Evolutionary conservation across 2,329 filamentous ascomycete genomes (phyloP).

Genomic region (Ilyonectria sp.): DNA sequence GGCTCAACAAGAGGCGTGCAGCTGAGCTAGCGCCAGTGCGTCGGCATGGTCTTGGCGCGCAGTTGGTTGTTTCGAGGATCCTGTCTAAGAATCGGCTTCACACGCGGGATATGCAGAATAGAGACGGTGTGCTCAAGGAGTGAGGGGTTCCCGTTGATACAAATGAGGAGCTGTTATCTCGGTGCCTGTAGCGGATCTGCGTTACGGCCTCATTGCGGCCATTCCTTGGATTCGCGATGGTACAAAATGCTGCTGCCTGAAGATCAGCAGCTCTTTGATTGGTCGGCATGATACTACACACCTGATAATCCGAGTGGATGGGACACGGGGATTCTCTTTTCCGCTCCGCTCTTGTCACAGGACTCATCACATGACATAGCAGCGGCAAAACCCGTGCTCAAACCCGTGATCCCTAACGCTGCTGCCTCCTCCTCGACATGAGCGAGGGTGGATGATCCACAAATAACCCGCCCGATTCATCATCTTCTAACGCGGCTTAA

Average conservation of each 20-base stretch:
- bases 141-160: slow-evolving; percentile 32
- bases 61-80: slow-evolving; percentile 2
- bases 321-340: slow-evolving; percentile 4
- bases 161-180: slow-evolving; percentile 44
- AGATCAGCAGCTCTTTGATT: slow-evolving; percentile 36
- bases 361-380: slow-evolving; percentile 5
- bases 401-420: slow-evolving; percentile 13
- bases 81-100: slow-evolving; percentile 25
- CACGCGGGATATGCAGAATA: slow-evolving; percentile 19
- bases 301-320: neutral
- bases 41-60: slow-evolving; percentile 21
- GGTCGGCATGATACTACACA: slow-evolving; percentile 17
- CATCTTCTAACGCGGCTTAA: slow-evolving; percentile 10
- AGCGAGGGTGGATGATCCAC: slow-evolving; percentile 7
- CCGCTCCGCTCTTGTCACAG: slow-evolving; percentile 19
- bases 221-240: slow-evolving; percentile 39
- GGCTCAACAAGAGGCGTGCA: slow-evolving; percentile 20
- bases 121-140: neutral
- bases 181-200: slow-evolving; percentile 52
- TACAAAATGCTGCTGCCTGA: slow-evolving; percentile 48
- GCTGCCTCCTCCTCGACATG: slow-evolving; percentile 14
- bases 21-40: slow-evolving; percentile 28
- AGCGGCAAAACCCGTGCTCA: neutral
- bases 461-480: slow-evolving; percentile 19
- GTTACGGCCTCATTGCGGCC: slow-evolving; percentile 46